Evolutionary conservation across 78 protist genomes (phyloP), one percentile per base, ranked within the genome.

Genomic region (Dictyostelium intermedium): DNA sequence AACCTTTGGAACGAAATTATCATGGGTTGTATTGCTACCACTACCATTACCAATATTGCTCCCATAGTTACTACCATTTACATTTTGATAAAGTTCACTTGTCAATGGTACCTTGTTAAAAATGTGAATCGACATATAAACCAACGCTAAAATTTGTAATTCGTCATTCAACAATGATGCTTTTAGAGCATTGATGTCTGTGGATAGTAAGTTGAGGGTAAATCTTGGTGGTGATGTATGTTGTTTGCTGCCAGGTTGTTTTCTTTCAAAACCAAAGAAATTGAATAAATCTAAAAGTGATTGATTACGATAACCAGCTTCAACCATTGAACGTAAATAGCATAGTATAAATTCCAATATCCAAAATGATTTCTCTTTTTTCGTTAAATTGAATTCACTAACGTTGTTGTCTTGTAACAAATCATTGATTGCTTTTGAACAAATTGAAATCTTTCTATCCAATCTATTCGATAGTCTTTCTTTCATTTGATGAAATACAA

Each of bases 351-450:
- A 30, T 13, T 60, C 45, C 14, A 87, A n/a, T 30, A 35, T n/a
- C 93, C 93, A 87, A 61, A 87, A 87, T 53, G 93, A 86, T 56
- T 32, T 43, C 50, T 86, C 92, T 37, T 82, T 43, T 0, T 73
- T 27, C 35, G 80, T 18, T 35, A 73, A 14, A 34, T 35, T 16
- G n/a, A 78, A 78, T n/a, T 35, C 63, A 18, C 20, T 6, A 18
- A 2, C 61, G 43, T 5, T n/a, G 23, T 2, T n/a, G 11, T 16
- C 47, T 16, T 27, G 32, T 30, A 27, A 11, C 25, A 66, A 27
- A 43, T 78, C 20, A 80, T 80, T 16, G 27, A 87, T 27, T 11
- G 83, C 66, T 8, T 77, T 32, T 25, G 23, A 20, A 41, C 27
- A 27, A 23, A 87, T 63, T 18, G 45, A 20, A 11, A 87, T 25